Evolutionary conservation across 2,329 filamentous ascomycete species (phyloP), one percentile per base, ranked within the genome.

Genomic region (Beauveria caledonica): DNA sequence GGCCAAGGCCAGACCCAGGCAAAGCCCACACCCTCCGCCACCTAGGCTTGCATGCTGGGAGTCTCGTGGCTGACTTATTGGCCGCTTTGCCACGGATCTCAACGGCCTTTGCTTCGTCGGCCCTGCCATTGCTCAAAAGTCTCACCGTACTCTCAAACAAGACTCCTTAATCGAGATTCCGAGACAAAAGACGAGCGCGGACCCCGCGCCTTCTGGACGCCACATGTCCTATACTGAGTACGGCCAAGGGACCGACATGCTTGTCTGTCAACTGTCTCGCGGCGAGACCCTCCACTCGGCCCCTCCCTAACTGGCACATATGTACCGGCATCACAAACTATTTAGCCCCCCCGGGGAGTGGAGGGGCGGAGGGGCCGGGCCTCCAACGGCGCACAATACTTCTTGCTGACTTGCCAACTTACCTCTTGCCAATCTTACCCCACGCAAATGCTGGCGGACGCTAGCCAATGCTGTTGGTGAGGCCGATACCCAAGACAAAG

Each of bases 351-450:
- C 27, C n/a, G n/a, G n/a, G 45, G 55, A 33, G 45, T 58, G 55
- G 55, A 49, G 55, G 17, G 23, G 39, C 52, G 39, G 46, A 50
- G 46, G 45, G 45, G 55, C 45, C 53, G 53, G 52, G 44, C 44
- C 54, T 58, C 21, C 45, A 58, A 58, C 55, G 55, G 55, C 55
- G 29, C 53, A 57, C 23, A 39, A 56, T 46, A 23, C 27, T n/a
- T 57, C 3, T 33, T 45, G 40, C 53, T 46, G 42, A 46, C n/a
- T 56, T 46, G 42, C 27, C 25, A n/a, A n/a, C n/a, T n/a, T n/a
- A n/a, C n/a, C n/a, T n/a, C n/a, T 29, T 21, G 40, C 53, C 49
- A 39, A 13, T 51, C 33, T 36, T 13, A 13, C 33, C 33, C 33
- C 11, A 13, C 33, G 11, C 33, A 13, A 36, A 36, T 36, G 33